Conservation (phyloP, 805 yeast genomes). For the Hanseniaspora meyeri region DNA sequence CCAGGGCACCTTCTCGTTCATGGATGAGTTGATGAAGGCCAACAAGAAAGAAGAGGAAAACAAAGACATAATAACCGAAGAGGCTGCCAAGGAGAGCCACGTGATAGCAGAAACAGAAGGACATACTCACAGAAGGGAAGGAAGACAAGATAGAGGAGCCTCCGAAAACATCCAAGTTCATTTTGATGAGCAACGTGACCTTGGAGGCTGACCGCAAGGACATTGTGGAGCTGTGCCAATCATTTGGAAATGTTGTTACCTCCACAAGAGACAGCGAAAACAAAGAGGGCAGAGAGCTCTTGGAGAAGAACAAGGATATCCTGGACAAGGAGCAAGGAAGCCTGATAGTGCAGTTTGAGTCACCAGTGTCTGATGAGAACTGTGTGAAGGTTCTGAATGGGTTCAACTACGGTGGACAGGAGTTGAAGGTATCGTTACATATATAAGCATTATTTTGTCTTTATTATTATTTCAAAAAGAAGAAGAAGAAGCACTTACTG, state of each 20-base stretch:
- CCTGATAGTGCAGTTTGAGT: constrained; percentile 1
- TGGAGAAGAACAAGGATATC: not conserved
- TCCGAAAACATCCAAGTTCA: constrained; percentile 13
- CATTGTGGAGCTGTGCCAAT: constrained; percentile 9
- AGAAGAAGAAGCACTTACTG: not conserved
- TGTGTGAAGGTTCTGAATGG: constrained; percentile 12
- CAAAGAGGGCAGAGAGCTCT: not conserved
- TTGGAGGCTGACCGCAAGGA: constrained; percentile 11
- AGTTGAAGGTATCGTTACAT: constrained; percentile 1
- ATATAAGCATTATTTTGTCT: not conserved
- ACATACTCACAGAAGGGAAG: constrained; percentile 6
- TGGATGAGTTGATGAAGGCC: constrained; percentile 7
- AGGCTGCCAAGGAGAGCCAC: constrained; percentile 4
- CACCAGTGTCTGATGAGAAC: constrained; percentile 7
- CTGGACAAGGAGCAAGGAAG: not conserved
- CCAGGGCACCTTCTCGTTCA: constrained; percentile 11
- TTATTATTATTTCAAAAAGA: too few relatives aligned
- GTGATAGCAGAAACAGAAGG: not conserved
- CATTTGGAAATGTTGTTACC: constrained; percentile 4
- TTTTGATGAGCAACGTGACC: constrained; percentile 3
- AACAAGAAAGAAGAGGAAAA: constrained; percentile 4
- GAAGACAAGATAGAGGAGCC: constrained; percentile 1
- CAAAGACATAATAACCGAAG: constrained; percentile 13
- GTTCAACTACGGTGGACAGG: constrained; percentile 8
- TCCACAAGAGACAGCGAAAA: constrained; percentile 2